Percentiles rank a stretch among this genome's conserved stretches.
These are phyloP conservation scores for Eutrema heterophyllum DNA, from an alignment of 345 rosid genomes.

Conservation along the genomic window DNA sequence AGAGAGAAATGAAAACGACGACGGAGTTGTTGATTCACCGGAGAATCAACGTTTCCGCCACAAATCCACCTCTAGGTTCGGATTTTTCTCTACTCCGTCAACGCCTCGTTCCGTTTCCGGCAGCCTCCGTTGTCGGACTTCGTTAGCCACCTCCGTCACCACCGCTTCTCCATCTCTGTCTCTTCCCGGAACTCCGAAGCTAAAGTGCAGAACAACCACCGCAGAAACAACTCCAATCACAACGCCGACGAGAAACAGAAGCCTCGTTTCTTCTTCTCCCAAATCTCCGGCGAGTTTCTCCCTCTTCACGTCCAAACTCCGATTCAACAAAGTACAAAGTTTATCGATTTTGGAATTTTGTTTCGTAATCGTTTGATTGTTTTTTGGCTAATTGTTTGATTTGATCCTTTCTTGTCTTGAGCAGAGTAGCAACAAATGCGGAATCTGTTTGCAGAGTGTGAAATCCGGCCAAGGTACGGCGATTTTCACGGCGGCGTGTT, in stretches of 20 bases:
- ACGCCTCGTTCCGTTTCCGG: conserved; percentile 58
- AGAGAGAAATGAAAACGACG: conserved; percentile 31
- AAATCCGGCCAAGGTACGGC: conserved; percentile 77
- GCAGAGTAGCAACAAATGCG: conserved; percentile 39
- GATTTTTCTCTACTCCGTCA: conserved; percentile 67
- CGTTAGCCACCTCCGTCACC: conserved; percentile 12
- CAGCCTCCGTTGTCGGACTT: conserved; percentile 61
- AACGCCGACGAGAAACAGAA: conserved; percentile 25
- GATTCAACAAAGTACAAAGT: conserved; percentile 49
- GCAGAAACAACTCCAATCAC: conserved; percentile 5
- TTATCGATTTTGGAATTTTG: background rate
- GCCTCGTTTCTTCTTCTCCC: conserved; percentile 36
- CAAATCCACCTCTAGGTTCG: conserved; percentile 51
- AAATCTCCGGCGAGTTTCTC: conserved; percentile 55
- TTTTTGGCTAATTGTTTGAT: background rate
- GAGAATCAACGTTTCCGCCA: conserved; percentile 33
- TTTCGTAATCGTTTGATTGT: background rate
- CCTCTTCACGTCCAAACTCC: conserved; percentile 58
- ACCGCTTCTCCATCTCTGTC: conserved; percentile 33
- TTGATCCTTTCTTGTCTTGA: background rate
- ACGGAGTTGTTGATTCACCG: conserved; percentile 6
- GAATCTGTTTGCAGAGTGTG: conserved; percentile 63
- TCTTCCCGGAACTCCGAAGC: conserved; percentile 57
- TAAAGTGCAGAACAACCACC: conserved; percentile 46
- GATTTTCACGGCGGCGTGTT: conserved; percentile 92